Evolutionary conservation across 352 stramenopile species (phyloP).

Genomic region (Thalassiosira oceanica): DNA sequence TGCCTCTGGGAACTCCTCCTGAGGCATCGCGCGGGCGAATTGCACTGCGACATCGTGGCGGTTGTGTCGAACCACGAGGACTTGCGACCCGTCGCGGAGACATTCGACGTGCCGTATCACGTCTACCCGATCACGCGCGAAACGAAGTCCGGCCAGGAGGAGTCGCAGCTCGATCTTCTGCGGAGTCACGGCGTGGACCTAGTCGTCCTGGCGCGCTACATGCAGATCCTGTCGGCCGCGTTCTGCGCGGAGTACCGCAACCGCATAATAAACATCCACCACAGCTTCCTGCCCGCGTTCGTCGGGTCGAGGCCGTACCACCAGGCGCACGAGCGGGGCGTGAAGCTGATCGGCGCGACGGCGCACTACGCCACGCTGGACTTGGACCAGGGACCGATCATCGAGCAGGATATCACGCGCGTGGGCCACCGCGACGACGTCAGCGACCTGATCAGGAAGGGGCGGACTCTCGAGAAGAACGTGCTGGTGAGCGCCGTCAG

Average conservation of each 20-base stretch:
- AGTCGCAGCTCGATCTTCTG: constrained; percentile 72
- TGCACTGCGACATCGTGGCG: constrained; percentile 69
- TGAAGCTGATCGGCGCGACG: constrained; percentile 83
- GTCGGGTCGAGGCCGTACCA: constrained; percentile 75
- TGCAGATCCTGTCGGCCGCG: constrained; percentile 76
- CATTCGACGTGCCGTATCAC: constrained; percentile 76
- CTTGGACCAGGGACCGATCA: constrained; percentile 82
- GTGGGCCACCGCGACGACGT: constrained; percentile 79
- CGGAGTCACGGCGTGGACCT: constrained; percentile 70
- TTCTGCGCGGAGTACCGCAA: constrained; percentile 73
- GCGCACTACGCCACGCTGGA: constrained; percentile 81
- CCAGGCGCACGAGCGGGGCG: constrained; percentile 75
- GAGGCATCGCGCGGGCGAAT: constrained; percentile 71
- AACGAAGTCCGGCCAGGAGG: constrained; percentile 58
- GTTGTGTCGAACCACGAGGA: constrained; percentile 80
- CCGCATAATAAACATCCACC: constrained; percentile 83
- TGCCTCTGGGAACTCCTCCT: constrained; percentile 81
- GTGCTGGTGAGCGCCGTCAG: constrained; percentile 71
- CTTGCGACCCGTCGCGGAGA: constrained; percentile 66
- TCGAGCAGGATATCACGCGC: constrained; percentile 73
- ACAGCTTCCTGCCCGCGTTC: constrained; percentile 83
- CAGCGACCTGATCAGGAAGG: constrained; percentile 78
- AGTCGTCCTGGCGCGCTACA: constrained; percentile 82
- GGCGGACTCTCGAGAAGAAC: constrained; percentile 67
- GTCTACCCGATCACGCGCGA: constrained; percentile 74